Conservation (phyloP, 495 filamentous ascomycete genomes). For the Apiosordaria backusii region DNA sequence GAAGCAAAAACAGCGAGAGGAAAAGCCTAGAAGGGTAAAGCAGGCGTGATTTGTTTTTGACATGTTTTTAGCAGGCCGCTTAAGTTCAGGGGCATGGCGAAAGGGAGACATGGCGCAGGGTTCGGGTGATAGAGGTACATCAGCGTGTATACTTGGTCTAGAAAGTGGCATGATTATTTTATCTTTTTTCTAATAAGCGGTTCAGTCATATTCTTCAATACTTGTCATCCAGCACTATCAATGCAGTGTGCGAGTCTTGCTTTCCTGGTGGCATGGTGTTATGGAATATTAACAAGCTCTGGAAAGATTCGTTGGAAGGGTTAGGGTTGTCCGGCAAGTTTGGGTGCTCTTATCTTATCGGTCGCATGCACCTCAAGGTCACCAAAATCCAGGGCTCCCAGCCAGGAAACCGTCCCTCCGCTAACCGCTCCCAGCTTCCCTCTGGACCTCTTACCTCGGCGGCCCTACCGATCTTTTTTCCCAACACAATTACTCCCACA, state of each 20-base stretch:
- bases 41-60: constrained; percentile 13
- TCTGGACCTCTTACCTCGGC: background rate
- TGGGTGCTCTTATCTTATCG: background rate
- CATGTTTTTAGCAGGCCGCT: background rate
- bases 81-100: background rate
- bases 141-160: background rate
- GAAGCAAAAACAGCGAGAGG: constrained; percentile 49
- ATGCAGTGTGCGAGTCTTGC: too few species aligned
- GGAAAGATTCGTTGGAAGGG: background rate
- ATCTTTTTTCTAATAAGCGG: background rate
- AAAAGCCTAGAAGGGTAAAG: constrained; percentile 33
- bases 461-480: background rate
- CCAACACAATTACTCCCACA: background rate
- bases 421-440: background rate
- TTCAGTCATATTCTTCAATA: background rate
- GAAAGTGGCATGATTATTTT: background rate
- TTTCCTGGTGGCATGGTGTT: background rate
- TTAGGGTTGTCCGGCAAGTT: background rate
- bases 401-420: background rate
- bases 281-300: too few species aligned
- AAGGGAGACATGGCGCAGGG: background rate
- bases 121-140: background rate
- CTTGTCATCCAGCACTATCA: too few species aligned
- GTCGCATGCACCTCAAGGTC: background rate
- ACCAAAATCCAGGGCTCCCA: background rate